phyloP scores from a whole-genome alignment of 116 monocot species.

The Zostera marina region DNA sequence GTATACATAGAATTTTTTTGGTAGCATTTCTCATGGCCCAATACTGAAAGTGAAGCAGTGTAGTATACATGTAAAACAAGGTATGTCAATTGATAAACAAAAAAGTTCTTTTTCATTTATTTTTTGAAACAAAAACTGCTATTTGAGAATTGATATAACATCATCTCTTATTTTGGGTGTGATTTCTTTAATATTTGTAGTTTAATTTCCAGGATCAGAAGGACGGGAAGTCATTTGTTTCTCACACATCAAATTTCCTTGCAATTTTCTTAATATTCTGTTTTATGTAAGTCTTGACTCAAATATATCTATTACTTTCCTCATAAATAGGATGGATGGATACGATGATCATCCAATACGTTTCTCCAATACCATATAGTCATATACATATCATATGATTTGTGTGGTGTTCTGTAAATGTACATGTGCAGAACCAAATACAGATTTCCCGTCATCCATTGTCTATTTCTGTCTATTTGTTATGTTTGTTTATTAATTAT shows the following conservation, averaged over 20 bases:
- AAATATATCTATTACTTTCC: no score
- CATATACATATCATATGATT: no score
- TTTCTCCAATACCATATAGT: no score
- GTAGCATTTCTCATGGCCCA: constrained; percentile 74
- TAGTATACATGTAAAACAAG: constrained; percentile 8
- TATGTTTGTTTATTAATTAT: no score
- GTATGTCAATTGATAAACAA: constrained; percentile 1
- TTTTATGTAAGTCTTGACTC: no score
- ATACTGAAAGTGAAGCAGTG: constrained; percentile 68
- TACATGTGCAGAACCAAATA: no score
- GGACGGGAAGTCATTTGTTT: neutral
- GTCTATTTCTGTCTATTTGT: no score
- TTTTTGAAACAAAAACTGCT: neutral
- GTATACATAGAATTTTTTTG: no score
- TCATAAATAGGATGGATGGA: no score
- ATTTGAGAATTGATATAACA: neutral
- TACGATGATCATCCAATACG: no score
- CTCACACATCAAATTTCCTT: neutral
- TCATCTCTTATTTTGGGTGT: neutral
- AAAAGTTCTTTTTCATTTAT: neutral
- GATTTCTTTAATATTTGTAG: neutral
- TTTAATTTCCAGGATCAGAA: neutral
- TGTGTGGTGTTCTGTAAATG: no score
- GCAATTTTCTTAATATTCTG: neutral
- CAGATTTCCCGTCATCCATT: no score